Conservation (phyloP, 129 eudicot species). For the Daucus carota region DNA sequence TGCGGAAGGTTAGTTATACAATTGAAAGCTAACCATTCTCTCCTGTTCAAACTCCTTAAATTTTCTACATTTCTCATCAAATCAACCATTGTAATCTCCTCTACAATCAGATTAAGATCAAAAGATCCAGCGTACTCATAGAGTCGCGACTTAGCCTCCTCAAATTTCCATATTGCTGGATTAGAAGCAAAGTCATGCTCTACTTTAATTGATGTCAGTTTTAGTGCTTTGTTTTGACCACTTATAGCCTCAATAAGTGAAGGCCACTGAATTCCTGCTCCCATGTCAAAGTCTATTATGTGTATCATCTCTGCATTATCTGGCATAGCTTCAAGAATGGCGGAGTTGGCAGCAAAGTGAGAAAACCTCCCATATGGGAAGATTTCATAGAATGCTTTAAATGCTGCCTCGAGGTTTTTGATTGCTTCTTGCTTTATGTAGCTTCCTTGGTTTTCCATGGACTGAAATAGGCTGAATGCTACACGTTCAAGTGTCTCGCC, state of each 20-base stretch:
- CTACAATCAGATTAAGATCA: conserved; percentile 30
- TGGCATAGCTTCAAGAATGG: conserved; percentile 49
- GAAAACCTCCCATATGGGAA: conserved; percentile 49
- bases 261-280: conserved; percentile 61
- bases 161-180: conserved; percentile 20
- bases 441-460: conserved; percentile 28
- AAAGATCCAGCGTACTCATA: conserved; percentile 24
- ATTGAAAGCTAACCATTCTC: conserved; percentile 50
- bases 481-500: conserved; percentile 51
- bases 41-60: conserved; percentile 9
- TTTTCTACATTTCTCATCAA: conserved; percentile 11
- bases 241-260: conserved; percentile 43
- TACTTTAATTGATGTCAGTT: conserved; percentile 32
- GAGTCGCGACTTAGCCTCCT: conserved; percentile 36
- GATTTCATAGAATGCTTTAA: conserved; percentile 35
- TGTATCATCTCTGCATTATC: conserved; percentile 24
- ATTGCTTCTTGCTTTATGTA: conserved; percentile 38
- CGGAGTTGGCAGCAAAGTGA: conserved; percentile 51
- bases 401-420: conserved; percentile 38
- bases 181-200: conserved; percentile 17
- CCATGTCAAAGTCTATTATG: conserved; percentile 51
- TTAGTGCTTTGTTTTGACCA: conserved; percentile 16
- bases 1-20: conserved; percentile 54
- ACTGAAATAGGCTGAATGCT: conserved; percentile 30
- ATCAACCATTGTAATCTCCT: conserved; percentile 29